Percentiles rank a stretch among this genome's conserved stretches.
These are phyloP conservation scores for Boletellus deceptivus DNA, from an alignment of 1,284 basidiomycete genomes.

Conservation along the genomic window DNA sequence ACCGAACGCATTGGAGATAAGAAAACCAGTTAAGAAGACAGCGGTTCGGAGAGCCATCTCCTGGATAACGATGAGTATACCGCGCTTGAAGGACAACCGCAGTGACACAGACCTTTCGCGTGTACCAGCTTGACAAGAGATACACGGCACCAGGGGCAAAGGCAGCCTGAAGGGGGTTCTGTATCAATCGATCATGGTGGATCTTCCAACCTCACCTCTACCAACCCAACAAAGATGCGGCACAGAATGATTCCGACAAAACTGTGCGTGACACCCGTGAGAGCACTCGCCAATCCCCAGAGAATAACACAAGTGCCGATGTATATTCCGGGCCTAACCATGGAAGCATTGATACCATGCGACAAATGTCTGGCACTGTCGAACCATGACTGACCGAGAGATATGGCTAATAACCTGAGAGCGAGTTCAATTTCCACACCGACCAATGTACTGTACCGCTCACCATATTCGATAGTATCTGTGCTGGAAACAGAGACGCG, in stretches of 20 bases:
- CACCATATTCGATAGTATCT: conserved; percentile 67
- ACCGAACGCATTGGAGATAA: conserved; percentile 77
- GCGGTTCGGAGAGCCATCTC: conserved; percentile 69
- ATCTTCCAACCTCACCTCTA: conserved; percentile 41
- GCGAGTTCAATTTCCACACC: background rate
- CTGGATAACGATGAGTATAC: conserved; percentile 27
- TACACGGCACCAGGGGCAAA: conserved; percentile 66
- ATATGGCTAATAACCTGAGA: conserved; percentile 49
- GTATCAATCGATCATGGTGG: too few species aligned
- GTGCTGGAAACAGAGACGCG: conserved; percentile 58
- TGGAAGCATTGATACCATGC: background rate
- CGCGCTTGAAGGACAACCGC: background rate
- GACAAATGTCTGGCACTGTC: background rate
- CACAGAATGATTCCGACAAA: conserved; percentile 58
- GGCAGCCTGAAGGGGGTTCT: conserved; percentile 40
- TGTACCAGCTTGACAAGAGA: conserved; percentile 64
- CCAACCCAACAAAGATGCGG: conserved; percentile 60
- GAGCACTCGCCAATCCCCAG: conserved; percentile 62
- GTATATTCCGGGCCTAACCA: conserved; percentile 54
- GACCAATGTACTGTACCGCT: conserved; percentile 5
- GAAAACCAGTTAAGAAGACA: conserved; percentile 62
- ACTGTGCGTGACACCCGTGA: conserved; percentile 57
- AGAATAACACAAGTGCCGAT: conserved; percentile 60
- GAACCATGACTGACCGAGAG: conserved; percentile 35
- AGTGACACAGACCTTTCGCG: conserved; percentile 45